Percentiles rank a stretch among this genome's conserved stretches.
These are phyloP conservation scores for Pyrus communis DNA, from an alignment of 306 rosid species.

Conservation along the genomic window DNA sequence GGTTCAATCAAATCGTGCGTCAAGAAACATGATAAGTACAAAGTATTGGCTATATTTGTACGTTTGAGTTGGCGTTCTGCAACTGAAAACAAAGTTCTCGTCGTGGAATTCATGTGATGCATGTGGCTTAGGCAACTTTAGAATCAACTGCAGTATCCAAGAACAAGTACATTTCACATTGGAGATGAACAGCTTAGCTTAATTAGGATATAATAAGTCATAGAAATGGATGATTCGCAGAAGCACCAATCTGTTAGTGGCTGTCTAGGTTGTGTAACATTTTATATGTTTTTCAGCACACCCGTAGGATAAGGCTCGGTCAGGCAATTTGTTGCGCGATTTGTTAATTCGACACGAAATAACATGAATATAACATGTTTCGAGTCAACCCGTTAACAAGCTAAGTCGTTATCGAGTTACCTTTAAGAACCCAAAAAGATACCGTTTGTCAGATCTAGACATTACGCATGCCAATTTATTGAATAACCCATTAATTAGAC, in stretches of 20 bases:
- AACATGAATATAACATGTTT: no score
- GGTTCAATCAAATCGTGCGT: background rate
- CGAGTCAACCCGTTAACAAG: rapidly evolving
- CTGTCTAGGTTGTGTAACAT: background rate
- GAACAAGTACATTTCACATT: background rate
- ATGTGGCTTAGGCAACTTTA: background rate
- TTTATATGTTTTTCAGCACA: background rate
- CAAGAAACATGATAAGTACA: no score
- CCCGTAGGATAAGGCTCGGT: background rate
- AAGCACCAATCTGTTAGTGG: background rate
- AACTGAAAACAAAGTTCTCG: background rate
- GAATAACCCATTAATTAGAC: no score
- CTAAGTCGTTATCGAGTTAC: no score
- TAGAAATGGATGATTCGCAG: background rate
- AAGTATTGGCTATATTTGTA: background rate
- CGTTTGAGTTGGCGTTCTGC: background rate
- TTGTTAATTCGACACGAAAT: no score
- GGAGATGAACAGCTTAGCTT: no score
- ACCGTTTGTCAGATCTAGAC: no score
- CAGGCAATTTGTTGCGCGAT: no score
- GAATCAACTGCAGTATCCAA: background rate
- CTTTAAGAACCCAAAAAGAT: no score
- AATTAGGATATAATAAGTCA: background rate
- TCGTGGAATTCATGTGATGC: background rate
- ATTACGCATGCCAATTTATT: no score